Evolutionary conservation across 148 eudicot species (phyloP), one percentile per base, ranked within the genome.

Genomic region (Cornus controversa): DNA sequence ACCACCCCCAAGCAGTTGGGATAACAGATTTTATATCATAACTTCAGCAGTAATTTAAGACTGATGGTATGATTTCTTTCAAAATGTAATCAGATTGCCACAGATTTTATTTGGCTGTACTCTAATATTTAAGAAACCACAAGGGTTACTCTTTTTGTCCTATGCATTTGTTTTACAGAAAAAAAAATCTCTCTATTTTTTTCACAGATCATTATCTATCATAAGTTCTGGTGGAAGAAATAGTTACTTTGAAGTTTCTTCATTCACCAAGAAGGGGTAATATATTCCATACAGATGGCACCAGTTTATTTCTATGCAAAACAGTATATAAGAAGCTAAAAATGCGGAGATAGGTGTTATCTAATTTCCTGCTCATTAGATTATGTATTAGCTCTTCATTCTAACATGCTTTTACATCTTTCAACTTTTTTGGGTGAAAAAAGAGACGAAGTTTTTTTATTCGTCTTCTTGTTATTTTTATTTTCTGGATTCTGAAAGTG

Each of bases 401-500:
- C n/a, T 37, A 23, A 40, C 2, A 29, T 24, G 34, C 67, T 65
- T n/a, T 7, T 50, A 22, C 26, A 18, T 50, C 8, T 27, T 68
- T 37, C 29, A 66, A 34, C 70, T 40, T 63, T 36, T 75, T 50
- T 75, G 66, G 83, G 15, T 1, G 45, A 67, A 40, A 0, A 40
- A 47, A 8, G 50, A 69, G 50, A 69, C 26, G n/a, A n/a, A n/a
- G n/a, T n/a, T n/a, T n/a, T n/a, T n/a, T n/a, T n/a, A n/a, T n/a
- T n/a, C n/a, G n/a, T n/a, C n/a, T n/a, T n/a, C n/a, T n/a, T n/a
- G n/a, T n/a, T n/a, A n/a, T n/a, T n/a, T n/a, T n/a, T n/a, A n/a
- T n/a, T n/a, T n/a, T n/a, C n/a, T n/a, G n/a, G n/a, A n/a, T n/a
- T n/a, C n/a, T n/a, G n/a, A n/a, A n/a, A n/a, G n/a, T n/a, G n/a